Conservation (phyloP, 345 rosid genomes). For the Cochlearia excelsa region DNA sequence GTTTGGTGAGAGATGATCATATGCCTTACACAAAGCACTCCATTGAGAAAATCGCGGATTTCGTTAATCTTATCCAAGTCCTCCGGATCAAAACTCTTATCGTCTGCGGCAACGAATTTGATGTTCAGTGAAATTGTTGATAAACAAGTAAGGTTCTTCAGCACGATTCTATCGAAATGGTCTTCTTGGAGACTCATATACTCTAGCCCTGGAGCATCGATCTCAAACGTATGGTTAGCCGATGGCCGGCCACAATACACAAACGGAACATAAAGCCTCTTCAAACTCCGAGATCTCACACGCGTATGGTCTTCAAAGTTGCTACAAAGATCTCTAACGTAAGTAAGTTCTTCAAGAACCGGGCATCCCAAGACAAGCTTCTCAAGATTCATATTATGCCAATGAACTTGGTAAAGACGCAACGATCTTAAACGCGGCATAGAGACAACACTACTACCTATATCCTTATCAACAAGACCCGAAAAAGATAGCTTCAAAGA, state of each 20-base stretch:
- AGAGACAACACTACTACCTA: not conserved
- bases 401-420: not conserved
- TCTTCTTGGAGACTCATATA: slow-evolving; percentile 17
- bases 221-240: not conserved
- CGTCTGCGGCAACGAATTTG: not conserved
- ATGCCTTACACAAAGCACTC: slow-evolving; percentile 2
- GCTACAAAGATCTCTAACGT: not conserved
- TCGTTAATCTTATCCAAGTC: not conserved
- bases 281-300: slow-evolving; percentile 19
- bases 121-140: not conserved
- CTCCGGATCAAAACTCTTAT: not conserved
- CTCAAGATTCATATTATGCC: not conserved
- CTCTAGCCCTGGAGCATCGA: slow-evolving; percentile 24
- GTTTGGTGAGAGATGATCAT: slow-evolving; percentile 11
- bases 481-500: not conserved
- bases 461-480: not conserved
- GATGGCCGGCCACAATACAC: not conserved
- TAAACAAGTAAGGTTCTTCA: slow-evolving; percentile 14
- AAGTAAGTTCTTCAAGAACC: slow-evolving; percentile 10
- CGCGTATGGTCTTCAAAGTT: no score
- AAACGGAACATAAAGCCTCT: slow-evolving; percentile 9
- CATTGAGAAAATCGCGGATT: slow-evolving; percentile 5
- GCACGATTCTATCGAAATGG: slow-evolving; percentile 1
- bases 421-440: not conserved
- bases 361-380: not conserved